phyloP scores from a whole-genome alignment of 345 rosid genomes.

The Pistacia atlantica region DNA sequence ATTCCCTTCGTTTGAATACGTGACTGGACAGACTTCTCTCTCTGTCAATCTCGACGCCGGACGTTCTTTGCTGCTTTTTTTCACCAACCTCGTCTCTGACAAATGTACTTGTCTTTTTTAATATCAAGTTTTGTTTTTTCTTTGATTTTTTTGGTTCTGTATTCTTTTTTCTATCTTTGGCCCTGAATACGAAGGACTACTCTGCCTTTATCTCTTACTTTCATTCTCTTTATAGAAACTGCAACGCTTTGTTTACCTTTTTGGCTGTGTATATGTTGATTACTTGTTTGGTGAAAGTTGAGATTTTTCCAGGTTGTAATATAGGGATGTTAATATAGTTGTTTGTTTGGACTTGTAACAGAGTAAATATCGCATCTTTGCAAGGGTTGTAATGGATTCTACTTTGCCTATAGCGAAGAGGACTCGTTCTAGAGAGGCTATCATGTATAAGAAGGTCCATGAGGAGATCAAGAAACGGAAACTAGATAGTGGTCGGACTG shows the following conservation, averaged over 20 bases:
- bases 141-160: background rate
- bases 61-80: too few relatives aligned
- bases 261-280: background rate
- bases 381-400: background rate
- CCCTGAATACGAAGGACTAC: background rate
- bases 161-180: too few relatives aligned
- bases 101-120: too few relatives aligned
- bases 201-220: background rate
- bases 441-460: background rate
- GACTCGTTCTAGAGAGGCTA: conserved; percentile 22
- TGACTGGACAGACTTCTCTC: too few relatives aligned
- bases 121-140: too few relatives aligned
- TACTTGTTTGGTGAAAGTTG: background rate
- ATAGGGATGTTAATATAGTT: background rate
- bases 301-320: too few relatives aligned
- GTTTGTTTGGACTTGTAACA: background rate
- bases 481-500: background rate
- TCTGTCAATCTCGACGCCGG: too few relatives aligned
- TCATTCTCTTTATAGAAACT: background rate
- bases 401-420: conserved; percentile 23
- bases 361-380: background rate
- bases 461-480: conserved; percentile 10
- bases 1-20: background rate
- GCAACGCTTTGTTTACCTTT: background rate
- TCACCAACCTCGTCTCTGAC: too few relatives aligned